These are phyloP conservation scores for Thalia dealbata DNA, from an alignment of 176 grass and related monocot species.

Conservation along the genomic window DNA sequence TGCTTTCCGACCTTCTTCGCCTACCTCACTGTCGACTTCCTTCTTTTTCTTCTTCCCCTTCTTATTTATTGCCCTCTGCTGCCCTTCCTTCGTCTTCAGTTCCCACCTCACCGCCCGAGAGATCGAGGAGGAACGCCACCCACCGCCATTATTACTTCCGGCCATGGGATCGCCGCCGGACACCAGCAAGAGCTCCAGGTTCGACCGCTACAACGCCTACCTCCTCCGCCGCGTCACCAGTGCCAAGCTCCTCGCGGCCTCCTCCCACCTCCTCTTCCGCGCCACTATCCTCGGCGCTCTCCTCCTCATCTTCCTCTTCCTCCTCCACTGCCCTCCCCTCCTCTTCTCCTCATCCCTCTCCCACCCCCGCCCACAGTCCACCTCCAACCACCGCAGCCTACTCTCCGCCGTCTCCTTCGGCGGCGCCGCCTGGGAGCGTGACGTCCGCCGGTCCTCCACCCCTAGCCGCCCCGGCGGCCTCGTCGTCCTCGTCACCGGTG, in stretches of 20 bases:
- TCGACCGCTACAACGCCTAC: conserved; percentile 8
- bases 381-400: conserved; percentile 5
- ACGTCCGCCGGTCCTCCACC: conserved; percentile 5
- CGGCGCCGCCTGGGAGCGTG: conserved; percentile 3
- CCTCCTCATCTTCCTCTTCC: conserved; percentile 12
- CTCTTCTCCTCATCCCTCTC: neutral
- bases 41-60: too few relatives aligned
- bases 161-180: conserved; percentile 2
- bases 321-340: neutral
- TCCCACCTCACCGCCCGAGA: too few relatives aligned
- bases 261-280: neutral
- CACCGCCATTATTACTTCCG: too few relatives aligned
- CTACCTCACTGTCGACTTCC: too few relatives aligned
- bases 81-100: too few relatives aligned
- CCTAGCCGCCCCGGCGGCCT: neutral
- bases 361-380: neutral
- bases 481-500: conserved; percentile 11
- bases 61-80: too few relatives aligned
- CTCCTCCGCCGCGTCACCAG: conserved; percentile 9
- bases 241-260: neutral
- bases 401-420: neutral
- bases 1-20: too few relatives aligned
- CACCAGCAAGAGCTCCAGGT: conserved; percentile 6
- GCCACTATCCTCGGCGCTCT: conserved; percentile 3
- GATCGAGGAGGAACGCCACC: too few relatives aligned